phyloP scores from a whole-genome alignment of 2,329 filamentous ascomycete genomes.

The Fusarium duplospermum region DNA sequence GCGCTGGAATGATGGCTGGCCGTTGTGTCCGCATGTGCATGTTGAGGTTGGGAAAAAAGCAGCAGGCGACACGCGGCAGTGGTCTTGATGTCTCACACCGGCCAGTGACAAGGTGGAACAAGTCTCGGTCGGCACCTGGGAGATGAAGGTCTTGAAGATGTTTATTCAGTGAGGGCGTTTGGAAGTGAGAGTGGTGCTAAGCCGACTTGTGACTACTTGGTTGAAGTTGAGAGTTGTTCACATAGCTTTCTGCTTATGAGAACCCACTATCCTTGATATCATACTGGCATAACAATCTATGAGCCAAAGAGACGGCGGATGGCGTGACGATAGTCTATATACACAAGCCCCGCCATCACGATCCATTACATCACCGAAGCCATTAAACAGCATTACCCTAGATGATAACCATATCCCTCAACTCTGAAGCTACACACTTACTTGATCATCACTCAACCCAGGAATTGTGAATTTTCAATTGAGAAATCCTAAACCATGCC shows the following conservation, averaged over 20 bases:
- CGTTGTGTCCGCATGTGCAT: slow-evolving; percentile 1
- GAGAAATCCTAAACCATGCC: slow-evolving; percentile 49
- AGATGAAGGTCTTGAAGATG: neutral
- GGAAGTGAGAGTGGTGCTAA: neutral
- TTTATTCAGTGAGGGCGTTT: neutral
- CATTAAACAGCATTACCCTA: neutral
- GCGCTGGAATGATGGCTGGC: slow-evolving; percentile 14
- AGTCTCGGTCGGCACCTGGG: slow-evolving; percentile 1
- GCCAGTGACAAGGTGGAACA: neutral
- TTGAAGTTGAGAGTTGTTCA: neutral
- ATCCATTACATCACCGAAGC: slow-evolving; percentile 38
- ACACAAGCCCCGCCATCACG: slow-evolving; percentile 15
- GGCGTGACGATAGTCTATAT: slow-evolving; percentile 10
- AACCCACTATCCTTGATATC: too few relatives aligned
- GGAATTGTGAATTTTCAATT: neutral
- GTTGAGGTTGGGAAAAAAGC: neutral
- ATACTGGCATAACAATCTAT: neutral
- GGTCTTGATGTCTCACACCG: neutral
- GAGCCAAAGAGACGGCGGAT: slow-evolving; percentile 7
- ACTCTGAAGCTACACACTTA: neutral
- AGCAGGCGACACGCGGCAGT: slow-evolving; percentile 2
- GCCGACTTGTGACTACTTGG: neutral
- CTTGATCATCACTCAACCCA: neutral
- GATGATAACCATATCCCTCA: neutral
- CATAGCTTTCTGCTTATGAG: too few relatives aligned